phyloP scores from a whole-genome alignment of 495 filamentous ascomycete species.

The Bacidia rubella region DNA sequence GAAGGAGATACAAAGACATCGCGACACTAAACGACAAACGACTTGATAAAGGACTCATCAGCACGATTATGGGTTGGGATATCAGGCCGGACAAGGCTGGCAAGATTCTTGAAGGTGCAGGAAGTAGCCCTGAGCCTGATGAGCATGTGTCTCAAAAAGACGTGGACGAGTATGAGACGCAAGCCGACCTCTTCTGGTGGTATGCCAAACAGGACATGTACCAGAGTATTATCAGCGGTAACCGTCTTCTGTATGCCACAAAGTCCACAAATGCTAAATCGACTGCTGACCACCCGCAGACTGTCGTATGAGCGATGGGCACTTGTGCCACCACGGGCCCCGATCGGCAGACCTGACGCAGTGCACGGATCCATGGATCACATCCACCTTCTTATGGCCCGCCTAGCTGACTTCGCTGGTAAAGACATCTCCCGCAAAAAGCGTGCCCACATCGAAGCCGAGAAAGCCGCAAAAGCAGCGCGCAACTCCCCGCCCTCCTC shows the following conservation, averaged over 20 bases:
- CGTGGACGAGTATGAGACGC: slow-evolving; percentile 61
- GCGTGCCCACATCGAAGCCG: slow-evolving; percentile 26
- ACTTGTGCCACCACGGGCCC: slow-evolving; percentile 72
- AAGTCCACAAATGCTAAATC: neutral
- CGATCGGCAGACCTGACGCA: slow-evolving; percentile 62
- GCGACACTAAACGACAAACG: slow-evolving; percentile 30
- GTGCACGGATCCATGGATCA: slow-evolving; percentile 82
- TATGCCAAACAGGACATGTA: slow-evolving; percentile 86
- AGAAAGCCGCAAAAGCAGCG: slow-evolving; percentile 4
- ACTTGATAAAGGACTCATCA: slow-evolving; percentile 32
- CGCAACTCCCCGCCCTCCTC: slow-evolving; percentile 16
- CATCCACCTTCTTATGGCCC: slow-evolving; percentile 65
- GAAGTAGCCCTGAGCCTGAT: slow-evolving; percentile 18
- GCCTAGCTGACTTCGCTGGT: slow-evolving; percentile 68
- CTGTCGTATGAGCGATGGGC: slow-evolving; percentile 69
- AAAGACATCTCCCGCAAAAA: slow-evolving; percentile 70
- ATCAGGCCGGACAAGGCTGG: slow-evolving; percentile 35
- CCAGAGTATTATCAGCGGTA: slow-evolving; percentile 81
- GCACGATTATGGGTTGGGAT: slow-evolving; percentile 30
- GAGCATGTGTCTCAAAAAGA: slow-evolving; percentile 51
- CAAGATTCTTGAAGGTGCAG: slow-evolving; percentile 22
- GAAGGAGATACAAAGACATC: slow-evolving; percentile 13
- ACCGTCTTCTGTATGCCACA: slow-evolving; percentile 60
- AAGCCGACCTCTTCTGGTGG: slow-evolving; percentile 93
- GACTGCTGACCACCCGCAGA: slow-evolving; percentile 25